Evolutionary conservation across 1,284 basidiomycete species (phyloP), one percentile per base, ranked within the genome.

Genomic region (Heterobasidion occidentale): DNA sequence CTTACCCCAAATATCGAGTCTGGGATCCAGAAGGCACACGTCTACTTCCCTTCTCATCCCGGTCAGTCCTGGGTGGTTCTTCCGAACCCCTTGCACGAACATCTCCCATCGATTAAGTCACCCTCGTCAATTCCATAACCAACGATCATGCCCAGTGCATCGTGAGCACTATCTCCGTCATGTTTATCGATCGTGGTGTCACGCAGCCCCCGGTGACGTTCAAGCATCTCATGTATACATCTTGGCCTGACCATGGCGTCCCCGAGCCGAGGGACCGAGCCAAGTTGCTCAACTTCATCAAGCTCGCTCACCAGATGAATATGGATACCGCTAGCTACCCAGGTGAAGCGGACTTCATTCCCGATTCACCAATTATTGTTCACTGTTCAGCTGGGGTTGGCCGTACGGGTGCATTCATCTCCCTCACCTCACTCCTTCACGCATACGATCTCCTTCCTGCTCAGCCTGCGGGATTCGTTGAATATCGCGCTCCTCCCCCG

Each of bases 361-460:
- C 79, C 8, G 83, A 86, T 57, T 84, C 88, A 14, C 92, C 92
- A 0, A 80, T 91, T 55, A 82, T 94, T 66, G 81, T 92, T 34
- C 85, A 90, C 62, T 96, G 93, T 64, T 90, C 87, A 20, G 94
- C 94, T 0, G 94, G 94, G 3, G 81, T 96, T 44, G 94, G 94
- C 0, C 81, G 94, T 27, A 96, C 94, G 0, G 94, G 94, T 15
- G 84, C 90, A 36, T 96, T 93, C 71, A 86, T 90, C 64, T 86
- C 90, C 0, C 68, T 92, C 19, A 84, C 80, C 11, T 92, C 90
- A 14, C 72, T 92, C 34, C 72, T 92, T 33, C 83, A 88, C 34
- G 67, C 74, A 46, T 69, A 81, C 59, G 76, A 73, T 42, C 71
- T 86, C 56, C 71, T 90, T 15, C 64, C 71, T 7, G 64, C 74